Base-by-base conservation (phyloP, 75 land plant species). In the Pinus albicaulis region DNA sequence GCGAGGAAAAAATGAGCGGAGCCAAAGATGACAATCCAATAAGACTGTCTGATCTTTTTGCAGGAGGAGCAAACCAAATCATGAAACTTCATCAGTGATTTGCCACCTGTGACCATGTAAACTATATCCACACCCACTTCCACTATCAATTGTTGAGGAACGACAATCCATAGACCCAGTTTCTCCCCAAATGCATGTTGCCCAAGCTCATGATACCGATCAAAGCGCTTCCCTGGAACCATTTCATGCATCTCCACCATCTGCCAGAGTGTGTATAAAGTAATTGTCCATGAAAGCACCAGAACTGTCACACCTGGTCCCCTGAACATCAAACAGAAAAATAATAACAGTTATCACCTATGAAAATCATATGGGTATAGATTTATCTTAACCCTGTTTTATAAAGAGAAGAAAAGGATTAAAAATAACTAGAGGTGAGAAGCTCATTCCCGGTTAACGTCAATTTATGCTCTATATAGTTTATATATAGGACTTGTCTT, bases 61-160 rank as follows among this genome's bases (percentile, higher is more conserved):
- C 75, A 53, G 15, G 44, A 28, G 6, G 74, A 24, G 26, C 83
- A 81, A 7, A 83, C 78, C 11, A 70, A 48, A 16, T 88, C 86
- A 82, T 89, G 80, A 80, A 94, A 94, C 57, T 82, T 79, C 84
- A 81, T 81, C 3, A 92, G 76, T 25, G 95, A 94, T 59, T 80
- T 80, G 19, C 93, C 95, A 7, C 98, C 98, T 3, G 95, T 94
- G 56, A 94, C 95, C 95, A 94, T 94, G 85, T 92, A 94, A 19
- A 94, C 97, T 26, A 94, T 92, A 76, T 92, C 81, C 55, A 91
- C 92, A 7, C 97, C 92, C 31, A 94, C 85, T 76, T 94, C 89
- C 2, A 94, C 98, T 17, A 92, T 85, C 28, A 94, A 85, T 64
- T 94, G 98, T 65, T 94, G 98, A 36, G 98, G 98, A 0, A 94